Evolutionary conservation across 2,329 filamentous ascomycete genomes (phyloP), one percentile per base, ranked within the genome.

Genomic region (Cadophora sp.): DNA sequence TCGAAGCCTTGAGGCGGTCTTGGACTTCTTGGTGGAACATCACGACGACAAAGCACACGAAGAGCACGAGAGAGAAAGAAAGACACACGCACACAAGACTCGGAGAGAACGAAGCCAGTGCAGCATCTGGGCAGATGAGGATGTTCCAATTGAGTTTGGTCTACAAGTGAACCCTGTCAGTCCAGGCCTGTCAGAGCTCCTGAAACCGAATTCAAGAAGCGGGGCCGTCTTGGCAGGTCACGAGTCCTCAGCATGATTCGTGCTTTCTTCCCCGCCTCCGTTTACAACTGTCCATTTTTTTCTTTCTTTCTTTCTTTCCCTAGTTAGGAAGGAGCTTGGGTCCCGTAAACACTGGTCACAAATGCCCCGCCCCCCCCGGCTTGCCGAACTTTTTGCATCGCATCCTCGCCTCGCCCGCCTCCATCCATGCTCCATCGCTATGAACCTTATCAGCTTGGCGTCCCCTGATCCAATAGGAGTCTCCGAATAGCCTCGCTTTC

Each of bases 391-490:
- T 43, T 43, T 43, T 43, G 40, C 40, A 43, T 43, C 16, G 40
- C 40, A 43, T 48, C n/a, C n/a, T n/a, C n/a, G n/a, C n/a, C n/a
- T n/a, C n/a, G n/a, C n/a, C n/a, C 43, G 34, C 43, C 1, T 48
- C 43, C 43, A 43, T 22, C 22, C 46, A 50, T 24, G n/a, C 24
- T 50, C 48, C 48, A 27, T 51, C 9, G 48, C n/a, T n/a, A 55
- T 55, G 51, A 55, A n/a, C 51, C 51, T 55, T 55, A 55, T 55
- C 51, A 31, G 12, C 51, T 55, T 55, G 51, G 51, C 51, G 51
- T 27, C 14, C 14, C 26, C 31, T 11, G 2, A 11, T 31, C 51
- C 51, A 55, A 55, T 55, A 55, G 51, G 51, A 55, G 51, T 31
- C 27, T 55, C 51, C 51, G 51, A 31, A 27, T 26, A n/a, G 22